Conservation (phyloP, 2,329 filamentous ascomycete species). For the Alternaria conjuncta region DNA sequence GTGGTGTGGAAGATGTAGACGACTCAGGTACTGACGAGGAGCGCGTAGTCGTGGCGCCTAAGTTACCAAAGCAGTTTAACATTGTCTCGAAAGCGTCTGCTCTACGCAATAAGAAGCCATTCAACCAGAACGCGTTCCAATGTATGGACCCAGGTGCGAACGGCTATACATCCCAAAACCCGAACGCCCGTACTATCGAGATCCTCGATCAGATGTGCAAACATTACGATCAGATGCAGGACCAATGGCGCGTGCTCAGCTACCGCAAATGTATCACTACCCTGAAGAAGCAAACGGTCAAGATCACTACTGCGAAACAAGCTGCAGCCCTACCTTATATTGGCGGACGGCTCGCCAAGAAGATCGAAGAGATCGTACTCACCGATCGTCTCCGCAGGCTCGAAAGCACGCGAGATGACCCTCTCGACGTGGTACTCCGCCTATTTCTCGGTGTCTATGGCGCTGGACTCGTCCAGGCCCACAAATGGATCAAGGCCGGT, state of each 20-base stretch:
- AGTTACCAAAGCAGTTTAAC: conserved; percentile 11
- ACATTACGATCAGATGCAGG: conserved; percentile 76
- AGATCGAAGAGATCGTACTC: conserved; percentile 86
- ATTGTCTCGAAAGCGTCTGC: conserved; percentile 11
- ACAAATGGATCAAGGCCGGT: conserved; percentile 78
- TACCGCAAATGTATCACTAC: conserved; percentile 81
- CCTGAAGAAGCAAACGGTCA: conserved; percentile 68
- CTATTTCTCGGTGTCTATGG: conserved; percentile 81
- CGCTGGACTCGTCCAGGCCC: conserved; percentile 73
- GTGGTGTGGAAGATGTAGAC: conserved; percentile 29
- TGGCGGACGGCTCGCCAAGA: conserved; percentile 75
- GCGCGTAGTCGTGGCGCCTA: conserved; percentile 19
- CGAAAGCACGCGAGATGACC: conserved; percentile 72
- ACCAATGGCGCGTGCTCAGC: conserved; percentile 76
- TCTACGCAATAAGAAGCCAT: conserved; percentile 20
- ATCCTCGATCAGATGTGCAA: conserved; percentile 79
- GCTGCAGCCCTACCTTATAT: conserved; percentile 72
- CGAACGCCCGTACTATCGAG: conserved; percentile 77
- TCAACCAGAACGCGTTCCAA: conserved; percentile 55
- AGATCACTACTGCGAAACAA: conserved; percentile 72
- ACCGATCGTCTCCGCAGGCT: conserved; percentile 75
- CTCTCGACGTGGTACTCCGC: conserved; percentile 68
- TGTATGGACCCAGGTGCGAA: conserved; percentile 66
- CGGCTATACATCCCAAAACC: conserved; percentile 59
- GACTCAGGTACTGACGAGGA: conserved; percentile 32